phyloP scores from a whole-genome alignment of 192 early-diverging fungal genomes.

The Oehlia diaphana region DNA sequence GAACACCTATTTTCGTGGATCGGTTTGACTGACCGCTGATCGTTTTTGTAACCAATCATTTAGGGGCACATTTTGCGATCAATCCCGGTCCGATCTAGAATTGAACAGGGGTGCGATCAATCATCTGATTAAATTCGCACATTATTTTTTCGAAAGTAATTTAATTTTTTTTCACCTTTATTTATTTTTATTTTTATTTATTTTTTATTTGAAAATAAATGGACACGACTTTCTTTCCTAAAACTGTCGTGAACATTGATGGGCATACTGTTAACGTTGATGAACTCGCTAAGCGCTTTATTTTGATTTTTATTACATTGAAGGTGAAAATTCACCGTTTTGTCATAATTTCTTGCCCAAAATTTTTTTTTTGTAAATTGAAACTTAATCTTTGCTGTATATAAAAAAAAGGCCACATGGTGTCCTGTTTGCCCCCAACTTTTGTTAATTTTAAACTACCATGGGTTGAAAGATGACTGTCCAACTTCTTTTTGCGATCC shows the following conservation, averaged over 20 bases:
- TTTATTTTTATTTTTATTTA: too few relatives aligned
- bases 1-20: too few relatives aligned
- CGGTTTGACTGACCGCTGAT: too few relatives aligned
- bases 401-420: background rate
- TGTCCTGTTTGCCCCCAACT: conserved; percentile 25
- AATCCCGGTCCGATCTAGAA: too few relatives aligned
- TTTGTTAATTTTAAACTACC: background rate
- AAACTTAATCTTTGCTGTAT: background rate
- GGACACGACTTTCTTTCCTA: background rate
- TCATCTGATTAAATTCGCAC: too few relatives aligned
- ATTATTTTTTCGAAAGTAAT: too few relatives aligned
- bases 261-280: background rate
- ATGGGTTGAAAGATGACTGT: conserved; percentile 4
- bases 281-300: background rate
- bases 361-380: background rate
- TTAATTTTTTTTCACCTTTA: too few relatives aligned
- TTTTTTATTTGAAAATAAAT: background rate
- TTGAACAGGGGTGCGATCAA: too few relatives aligned
- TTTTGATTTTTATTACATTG: conserved; percentile 3
- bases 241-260: background rate
- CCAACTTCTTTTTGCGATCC: background rate
- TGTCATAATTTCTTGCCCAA: background rate
- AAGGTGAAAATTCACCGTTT: background rate
- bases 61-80: too few relatives aligned
- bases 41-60: too few relatives aligned